Conservation (phyloP, 805 yeast species). For the Saccharomycopsis schoenii region DNA sequence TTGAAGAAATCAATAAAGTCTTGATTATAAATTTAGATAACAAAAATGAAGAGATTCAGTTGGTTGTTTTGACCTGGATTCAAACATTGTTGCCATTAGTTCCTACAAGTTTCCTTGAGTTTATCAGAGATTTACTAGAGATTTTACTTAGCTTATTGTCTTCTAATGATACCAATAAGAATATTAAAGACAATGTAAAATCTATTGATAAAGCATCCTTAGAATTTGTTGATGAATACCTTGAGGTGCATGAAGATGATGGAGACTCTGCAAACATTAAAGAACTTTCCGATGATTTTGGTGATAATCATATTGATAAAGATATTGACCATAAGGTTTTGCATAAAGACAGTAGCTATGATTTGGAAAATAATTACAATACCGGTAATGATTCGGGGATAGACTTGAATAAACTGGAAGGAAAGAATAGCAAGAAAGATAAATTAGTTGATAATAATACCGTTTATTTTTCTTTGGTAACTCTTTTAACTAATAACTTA, state of each 20-base stretch:
- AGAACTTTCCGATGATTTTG: background rate
- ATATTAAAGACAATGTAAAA: constrained; percentile 43
- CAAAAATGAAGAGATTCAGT: constrained; percentile 60
- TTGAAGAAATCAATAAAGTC: constrained; percentile 69
- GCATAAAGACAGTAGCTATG: background rate
- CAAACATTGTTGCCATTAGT: constrained; percentile 61
- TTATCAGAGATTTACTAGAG: constrained; percentile 65
- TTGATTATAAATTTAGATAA: constrained; percentile 72
- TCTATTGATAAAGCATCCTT: constrained; percentile 49
- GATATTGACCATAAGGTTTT: background rate
- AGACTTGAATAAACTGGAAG: constrained; percentile 1
- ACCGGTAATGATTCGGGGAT: background rate
- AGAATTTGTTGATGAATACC: constrained; percentile 29
- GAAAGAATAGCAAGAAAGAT: constrained; percentile 16
- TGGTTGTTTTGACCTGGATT: constrained; percentile 77
- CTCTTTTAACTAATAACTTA: constrained; percentile 25
- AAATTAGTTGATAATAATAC: constrained; percentile 17
- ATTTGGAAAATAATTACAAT: background rate
- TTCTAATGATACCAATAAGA: constrained; percentile 33
- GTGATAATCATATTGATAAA: constrained; percentile 2
- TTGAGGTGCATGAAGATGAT: constrained; percentile 18
- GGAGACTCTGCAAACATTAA: background rate
- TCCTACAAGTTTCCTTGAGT: constrained; percentile 64
- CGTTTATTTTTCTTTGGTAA: constrained; percentile 6
- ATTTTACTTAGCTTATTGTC: constrained; percentile 57